Evolutionary conservation across 1,284 basidiomycete species (phyloP).

Genomic region (Macrocystidia cucumis): DNA sequence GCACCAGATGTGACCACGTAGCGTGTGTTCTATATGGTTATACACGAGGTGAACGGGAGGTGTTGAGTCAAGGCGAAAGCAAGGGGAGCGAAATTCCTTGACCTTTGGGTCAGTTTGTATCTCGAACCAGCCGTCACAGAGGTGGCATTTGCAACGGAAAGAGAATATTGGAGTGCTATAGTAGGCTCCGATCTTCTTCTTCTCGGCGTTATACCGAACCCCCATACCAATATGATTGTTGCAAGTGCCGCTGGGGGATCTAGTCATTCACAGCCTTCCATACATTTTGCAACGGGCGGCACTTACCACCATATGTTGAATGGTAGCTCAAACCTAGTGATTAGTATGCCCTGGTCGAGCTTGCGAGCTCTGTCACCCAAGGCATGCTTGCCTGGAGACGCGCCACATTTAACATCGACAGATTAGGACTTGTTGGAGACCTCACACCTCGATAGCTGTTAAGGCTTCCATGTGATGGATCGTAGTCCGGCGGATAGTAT

Average conservation of each 20-base stretch:
- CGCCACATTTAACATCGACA: slow-evolving; percentile 19
- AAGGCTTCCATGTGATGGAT: slow-evolving; percentile 67
- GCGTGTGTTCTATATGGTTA: slow-evolving; percentile 68
- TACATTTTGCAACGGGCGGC: slow-evolving; percentile 2
- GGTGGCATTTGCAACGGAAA: slow-evolving; percentile 95
- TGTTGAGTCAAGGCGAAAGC: not conserved
- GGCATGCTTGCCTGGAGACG: slow-evolving; percentile 80
- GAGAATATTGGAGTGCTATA: slow-evolving; percentile 91
- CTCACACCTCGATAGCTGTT: slow-evolving; percentile 75
- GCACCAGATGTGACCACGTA: slow-evolving; percentile 93
- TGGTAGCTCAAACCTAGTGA: slow-evolving; percentile 90
- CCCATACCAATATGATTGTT: slow-evolving; percentile 95
- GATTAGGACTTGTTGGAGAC: slow-evolving; percentile 6
- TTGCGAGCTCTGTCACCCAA: slow-evolving; percentile 88
- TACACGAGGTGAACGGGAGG: not conserved
- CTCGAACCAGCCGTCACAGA: slow-evolving; percentile 92
- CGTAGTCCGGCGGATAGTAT: slow-evolving; percentile 93
- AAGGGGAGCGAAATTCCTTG: slow-evolving; percentile 11
- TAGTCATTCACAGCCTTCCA: not conserved
- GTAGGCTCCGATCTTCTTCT: slow-evolving; percentile 94
- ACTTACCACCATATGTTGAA: slow-evolving; percentile 97
- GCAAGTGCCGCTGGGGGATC: slow-evolving; percentile 64
- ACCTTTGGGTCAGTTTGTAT: slow-evolving; percentile 97
- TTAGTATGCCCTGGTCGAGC: slow-evolving; percentile 88
- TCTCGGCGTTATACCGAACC: slow-evolving; percentile 97